Base-by-base conservation (phyloP, 2,329 filamentous ascomycete species). In the Calonectria fujianensis region DNA sequence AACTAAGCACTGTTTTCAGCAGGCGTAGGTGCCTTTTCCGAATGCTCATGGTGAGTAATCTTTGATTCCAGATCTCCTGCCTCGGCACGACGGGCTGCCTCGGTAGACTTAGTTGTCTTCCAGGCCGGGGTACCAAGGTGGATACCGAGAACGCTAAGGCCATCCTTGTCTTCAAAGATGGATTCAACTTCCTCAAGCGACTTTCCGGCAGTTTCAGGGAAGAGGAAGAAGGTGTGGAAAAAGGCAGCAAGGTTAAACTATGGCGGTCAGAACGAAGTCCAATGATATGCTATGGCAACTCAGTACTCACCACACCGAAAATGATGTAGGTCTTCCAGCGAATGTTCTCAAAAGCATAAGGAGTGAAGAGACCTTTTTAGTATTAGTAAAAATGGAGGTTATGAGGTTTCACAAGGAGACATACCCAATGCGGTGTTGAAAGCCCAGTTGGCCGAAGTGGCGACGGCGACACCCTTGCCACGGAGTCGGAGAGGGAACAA, bases 141-240 rank as follows among this genome's bases (percentile, higher is more conserved):
- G 8, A 72, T 70, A 10, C 41, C 61, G 29, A 50, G 2, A 41
- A 50, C 27, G 10, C 27, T 50, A 80, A 77, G 13, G 4, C 79
- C 79, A 3, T 80, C 20, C 0, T 77, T 76, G 3, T 80, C 78
- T 16, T 80, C 78, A 24, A 85, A 85, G 50, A 85, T 82, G 9
- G 80, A 57, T 70, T 94, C 92, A 81, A 93, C 90, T 79, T 94
- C 92, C 81, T 94, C 92, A 2, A 93, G 85, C 1, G 87, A 88
- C 51, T 88, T 87, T 75, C 81, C 80, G 74, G 86, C 84, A 0
- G 88, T 89, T 73, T 89, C 88, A 0, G 87, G 86, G 71, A 88
- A 89, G 76, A 88, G 84, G 75, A 89, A 84, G 78, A 88, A 88
- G 6, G 82, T 76, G 14, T 80, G 79, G 7, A 78, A 13, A 0